Conservation (phyloP, 495 filamentous ascomycete species). For the Astrothelium macrocarpum region DNA sequence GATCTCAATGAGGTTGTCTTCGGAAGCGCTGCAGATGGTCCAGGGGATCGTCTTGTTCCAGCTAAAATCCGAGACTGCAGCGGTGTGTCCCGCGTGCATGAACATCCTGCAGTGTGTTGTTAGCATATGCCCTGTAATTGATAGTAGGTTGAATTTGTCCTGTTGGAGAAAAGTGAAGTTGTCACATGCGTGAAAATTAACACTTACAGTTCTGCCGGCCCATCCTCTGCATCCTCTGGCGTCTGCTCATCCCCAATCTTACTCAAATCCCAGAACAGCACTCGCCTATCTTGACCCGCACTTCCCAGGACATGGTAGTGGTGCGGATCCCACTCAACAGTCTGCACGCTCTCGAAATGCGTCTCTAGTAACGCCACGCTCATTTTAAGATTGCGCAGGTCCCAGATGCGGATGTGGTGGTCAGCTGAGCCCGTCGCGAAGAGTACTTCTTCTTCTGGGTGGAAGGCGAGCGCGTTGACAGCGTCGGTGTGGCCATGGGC, state of each 20-base stretch:
- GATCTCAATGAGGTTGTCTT: constrained; percentile 93
- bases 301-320: constrained; percentile 82
- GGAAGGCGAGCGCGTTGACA: constrained; percentile 90
- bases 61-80: constrained; percentile 89
- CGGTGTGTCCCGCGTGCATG: constrained; percentile 98
- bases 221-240: constrained; percentile 92
- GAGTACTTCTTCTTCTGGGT: constrained; percentile 74
- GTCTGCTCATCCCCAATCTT: constrained; percentile 87
- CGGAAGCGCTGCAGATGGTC: constrained; percentile 86
- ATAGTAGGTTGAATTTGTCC: too few relatives aligned
- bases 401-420: constrained; percentile 91
- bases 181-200: too few relatives aligned
- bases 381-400: constrained; percentile 65
- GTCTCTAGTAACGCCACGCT: constrained; percentile 79
- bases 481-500: constrained; percentile 69
- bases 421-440: constrained; percentile 90
- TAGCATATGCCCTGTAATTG: constrained; percentile 20
- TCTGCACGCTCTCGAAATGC: constrained; percentile 81
- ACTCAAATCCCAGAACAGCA: constrained; percentile 94
- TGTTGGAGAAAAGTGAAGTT: too few relatives aligned
- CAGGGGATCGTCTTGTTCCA: constrained; percentile 96
- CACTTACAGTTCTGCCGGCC: constrained; percentile 70
- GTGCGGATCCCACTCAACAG: constrained; percentile 85
- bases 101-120: constrained; percentile 52
- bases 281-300: constrained; percentile 80